A percentile compares a stretch with the other conserved stretches of the same genome.
These are phyloP conservation scores for Rosa rugosa DNA, from an alignment of 306 rosid species.

Conservation along the genomic window DNA sequence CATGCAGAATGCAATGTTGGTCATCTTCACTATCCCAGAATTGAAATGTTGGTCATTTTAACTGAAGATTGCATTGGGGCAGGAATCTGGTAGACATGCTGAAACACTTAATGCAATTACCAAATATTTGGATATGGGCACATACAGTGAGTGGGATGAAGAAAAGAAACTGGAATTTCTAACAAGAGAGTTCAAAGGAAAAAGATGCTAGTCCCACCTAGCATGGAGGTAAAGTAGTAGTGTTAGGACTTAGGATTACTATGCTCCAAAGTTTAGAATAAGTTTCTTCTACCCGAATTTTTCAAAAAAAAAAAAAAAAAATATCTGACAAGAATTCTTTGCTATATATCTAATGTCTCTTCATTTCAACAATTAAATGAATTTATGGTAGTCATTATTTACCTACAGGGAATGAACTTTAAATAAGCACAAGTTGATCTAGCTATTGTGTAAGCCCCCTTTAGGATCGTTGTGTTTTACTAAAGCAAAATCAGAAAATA, in stretches of 20 bases:
- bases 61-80: constrained; percentile 30
- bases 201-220: constrained; percentile 79
- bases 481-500: no score
- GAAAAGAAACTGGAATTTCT: constrained; percentile 83
- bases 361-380: background rate
- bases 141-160: constrained; percentile 94
- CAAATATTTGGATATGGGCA: constrained; percentile 72
- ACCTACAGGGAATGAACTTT: background rate
- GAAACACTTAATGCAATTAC: constrained; percentile 87
- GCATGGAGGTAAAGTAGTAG: constrained; percentile 58
- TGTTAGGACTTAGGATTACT: background rate
- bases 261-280: background rate
- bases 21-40: constrained; percentile 63
- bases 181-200: constrained; percentile 87
- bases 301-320: background rate
- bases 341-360: background rate
- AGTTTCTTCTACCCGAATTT: background rate
- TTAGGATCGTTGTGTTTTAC: no score
- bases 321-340: background rate
- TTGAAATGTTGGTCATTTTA: constrained; percentile 30
- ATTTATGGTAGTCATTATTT: background rate
- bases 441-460: no score
- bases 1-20: constrained; percentile 63
- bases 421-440: background rate
- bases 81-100: constrained; percentile 96